These are phyloP conservation scores for Aphanomyces invadans DNA, from an alignment of 352 stramenopile species.

Conservation along the genomic window DNA sequence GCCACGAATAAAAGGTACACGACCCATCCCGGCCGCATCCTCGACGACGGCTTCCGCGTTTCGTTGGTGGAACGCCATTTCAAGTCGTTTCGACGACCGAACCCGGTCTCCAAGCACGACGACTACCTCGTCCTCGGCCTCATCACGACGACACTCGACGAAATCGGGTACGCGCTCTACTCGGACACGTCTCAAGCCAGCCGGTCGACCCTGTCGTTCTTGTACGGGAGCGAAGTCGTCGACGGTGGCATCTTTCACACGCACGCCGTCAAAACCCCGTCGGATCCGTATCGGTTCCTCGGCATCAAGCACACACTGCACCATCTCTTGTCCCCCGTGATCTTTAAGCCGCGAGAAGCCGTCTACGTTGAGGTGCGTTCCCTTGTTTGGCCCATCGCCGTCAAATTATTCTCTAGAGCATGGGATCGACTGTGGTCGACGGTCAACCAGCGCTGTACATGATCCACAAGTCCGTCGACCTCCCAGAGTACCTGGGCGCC, in stretches of 20 bases:
- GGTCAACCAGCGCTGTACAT: conserved; percentile 34
- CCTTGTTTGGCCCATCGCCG: not conserved
- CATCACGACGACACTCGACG: conserved; percentile 38
- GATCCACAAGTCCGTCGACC: not conserved
- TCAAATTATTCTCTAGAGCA: conserved; percentile 25
- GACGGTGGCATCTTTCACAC: conserved; percentile 69
- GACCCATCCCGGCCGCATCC: not conserved
- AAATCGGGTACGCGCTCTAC: conserved; percentile 59
- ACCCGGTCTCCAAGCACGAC: conserved; percentile 5
- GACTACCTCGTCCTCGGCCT: conserved; percentile 18
- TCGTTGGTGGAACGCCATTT: conserved; percentile 10
- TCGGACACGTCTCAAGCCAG: conserved; percentile 52
- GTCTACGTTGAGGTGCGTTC: conserved; percentile 32
- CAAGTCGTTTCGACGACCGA: conserved; percentile 3
- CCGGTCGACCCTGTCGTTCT: conserved; percentile 50
- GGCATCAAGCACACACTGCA: conserved; percentile 69
- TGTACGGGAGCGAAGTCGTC: conserved; percentile 64
- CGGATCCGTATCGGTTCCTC: conserved; percentile 62
- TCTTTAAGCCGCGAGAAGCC: conserved; percentile 37
- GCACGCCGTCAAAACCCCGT: conserved; percentile 31
- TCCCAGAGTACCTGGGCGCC: not conserved
- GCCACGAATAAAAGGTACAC: not conserved
- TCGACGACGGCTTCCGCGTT: conserved; percentile 15
- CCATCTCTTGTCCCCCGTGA: conserved; percentile 45
- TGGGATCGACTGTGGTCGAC: conserved; percentile 32